A percentile compares a stretch with the other conserved stretches of the same genome.
Conservation (phyloP, 371 early-diverging fungal genomes). For the Syncephalastrum contaminatum region DNA sequence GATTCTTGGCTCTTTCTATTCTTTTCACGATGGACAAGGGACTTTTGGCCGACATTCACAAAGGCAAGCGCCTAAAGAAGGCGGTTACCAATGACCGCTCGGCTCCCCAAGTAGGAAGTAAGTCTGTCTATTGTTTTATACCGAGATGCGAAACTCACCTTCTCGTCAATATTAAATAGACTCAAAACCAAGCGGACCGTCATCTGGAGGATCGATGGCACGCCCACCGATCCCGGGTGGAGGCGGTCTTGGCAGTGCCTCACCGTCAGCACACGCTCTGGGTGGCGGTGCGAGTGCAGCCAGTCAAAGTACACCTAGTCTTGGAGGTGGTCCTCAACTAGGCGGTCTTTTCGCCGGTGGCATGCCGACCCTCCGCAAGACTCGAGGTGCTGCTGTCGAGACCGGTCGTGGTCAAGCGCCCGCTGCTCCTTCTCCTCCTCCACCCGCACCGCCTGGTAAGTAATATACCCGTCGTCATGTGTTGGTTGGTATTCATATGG, state of each 20-base stretch:
- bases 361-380: conserved; percentile 63
- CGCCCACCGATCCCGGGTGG: conserved; percentile 41
- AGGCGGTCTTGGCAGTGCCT: conserved; percentile 12
- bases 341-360: conserved; percentile 70
- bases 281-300: conserved; percentile 13
- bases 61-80: conserved; percentile 74
- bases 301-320: conserved; percentile 14
- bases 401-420: conserved; percentile 30
- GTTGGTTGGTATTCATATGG: no score
- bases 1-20: background rate
- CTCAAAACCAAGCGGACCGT: conserved; percentile 14
- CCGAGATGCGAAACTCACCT: conserved; percentile 2
- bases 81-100: conserved; percentile 82
- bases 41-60: conserved; percentile 73
- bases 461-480: no score
- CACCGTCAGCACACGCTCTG: conserved; percentile 10
- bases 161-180: conserved; percentile 9
- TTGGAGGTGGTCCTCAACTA: conserved; percentile 40
- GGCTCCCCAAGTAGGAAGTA: conserved; percentile 56
- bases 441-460: conserved; percentile 3
- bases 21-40: conserved; percentile 39
- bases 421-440: no score
- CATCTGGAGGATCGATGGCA: conserved; percentile 21
- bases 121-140: background rate
- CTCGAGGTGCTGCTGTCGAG: conserved; percentile 38